Base-by-base conservation (phyloP, 129 eudicot genomes). In the Deinandra increscens region DNA sequence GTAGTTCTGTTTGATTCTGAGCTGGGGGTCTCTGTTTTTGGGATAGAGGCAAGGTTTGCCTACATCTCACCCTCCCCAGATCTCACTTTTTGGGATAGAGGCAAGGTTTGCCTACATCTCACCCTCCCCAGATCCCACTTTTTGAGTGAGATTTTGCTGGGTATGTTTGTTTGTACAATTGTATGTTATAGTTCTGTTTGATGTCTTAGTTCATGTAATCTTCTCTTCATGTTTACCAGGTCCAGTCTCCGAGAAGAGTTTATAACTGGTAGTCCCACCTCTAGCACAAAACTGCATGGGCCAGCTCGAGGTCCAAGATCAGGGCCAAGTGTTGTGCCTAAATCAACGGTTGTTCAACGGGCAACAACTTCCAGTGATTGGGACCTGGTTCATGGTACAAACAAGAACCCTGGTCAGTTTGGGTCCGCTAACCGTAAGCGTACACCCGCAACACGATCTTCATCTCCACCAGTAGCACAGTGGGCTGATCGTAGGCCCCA, bases 401-500 rank as follows among this genome's bases (percentile, higher is more conserved):
- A 61, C 66, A 90, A 87, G 73, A 66, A 79, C 60, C 69, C 87
- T 64, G 87, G 81, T 76, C 60, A 78, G 55, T 66, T 69, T 58
- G 97, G 87, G 64, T 66, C 81, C 60, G 68, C 53, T 48, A 87
- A 81, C 73, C 89, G 89, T 22, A 90, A 87, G 70, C 84, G 95
- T 34, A 81, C 84, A 8, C 67, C 88, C 70, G 74, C 91, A 49
- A 70, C 86, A 20, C 87, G 95, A 45, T 83, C 97, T 58, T 62
- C 95, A 38, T 90, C 97, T 39, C 96, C 96, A 39, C 95, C 97
- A 44, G 97, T 90, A 64, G 83, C 87, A 33, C 93, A 85, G 11
- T 90, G 97, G 97, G 87, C 82, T 37, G 86, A 87, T 45, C 89
- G 87, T n/a, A 85, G 95, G 71, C 95, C 95, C 42, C 97, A 90